phyloP scores from a whole-genome alignment of 495 filamentous ascomycete species.

The Cetradonia linearis region DNA sequence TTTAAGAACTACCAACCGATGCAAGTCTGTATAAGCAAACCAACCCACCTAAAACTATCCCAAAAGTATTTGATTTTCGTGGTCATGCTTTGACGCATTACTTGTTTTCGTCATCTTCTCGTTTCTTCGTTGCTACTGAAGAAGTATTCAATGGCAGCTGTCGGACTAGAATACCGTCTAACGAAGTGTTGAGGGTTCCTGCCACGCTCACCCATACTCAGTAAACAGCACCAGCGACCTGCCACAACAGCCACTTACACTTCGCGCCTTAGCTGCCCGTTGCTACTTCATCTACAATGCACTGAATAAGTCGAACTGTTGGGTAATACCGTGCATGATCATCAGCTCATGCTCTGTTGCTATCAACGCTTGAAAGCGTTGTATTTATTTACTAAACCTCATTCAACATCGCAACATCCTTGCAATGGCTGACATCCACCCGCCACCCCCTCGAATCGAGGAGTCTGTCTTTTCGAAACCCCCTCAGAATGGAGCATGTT shows the following conservation, averaged over 20 bases:
- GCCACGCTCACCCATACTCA: not conserved
- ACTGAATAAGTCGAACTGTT: not conserved
- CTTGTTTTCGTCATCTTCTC: not conserved
- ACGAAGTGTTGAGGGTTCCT: not conserved
- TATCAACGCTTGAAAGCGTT: not conserved
- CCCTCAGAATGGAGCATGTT: constrained; percentile 15
- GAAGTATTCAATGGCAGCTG: not conserved
- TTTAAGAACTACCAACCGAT: not conserved
- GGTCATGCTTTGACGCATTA: not conserved
- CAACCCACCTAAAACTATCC: too few relatives aligned
- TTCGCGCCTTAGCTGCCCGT: not conserved
- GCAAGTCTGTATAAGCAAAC: not conserved
- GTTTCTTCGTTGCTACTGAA: not conserved
- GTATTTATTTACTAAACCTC: not conserved
- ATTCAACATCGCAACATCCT: not conserved
- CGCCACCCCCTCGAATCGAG: not conserved
- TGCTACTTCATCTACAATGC: constrained; percentile 5
- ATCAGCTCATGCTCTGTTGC: constrained; percentile 5
- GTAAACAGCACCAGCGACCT: not conserved
- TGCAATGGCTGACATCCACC: not conserved
- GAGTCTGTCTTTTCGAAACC: not conserved
- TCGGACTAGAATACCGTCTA: not conserved
- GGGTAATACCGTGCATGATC: not conserved
- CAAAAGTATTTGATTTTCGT: not conserved
- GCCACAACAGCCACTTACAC: not conserved